Conservation (phyloP, 805 yeast genomes). For the Candida multigemmis region DNA sequence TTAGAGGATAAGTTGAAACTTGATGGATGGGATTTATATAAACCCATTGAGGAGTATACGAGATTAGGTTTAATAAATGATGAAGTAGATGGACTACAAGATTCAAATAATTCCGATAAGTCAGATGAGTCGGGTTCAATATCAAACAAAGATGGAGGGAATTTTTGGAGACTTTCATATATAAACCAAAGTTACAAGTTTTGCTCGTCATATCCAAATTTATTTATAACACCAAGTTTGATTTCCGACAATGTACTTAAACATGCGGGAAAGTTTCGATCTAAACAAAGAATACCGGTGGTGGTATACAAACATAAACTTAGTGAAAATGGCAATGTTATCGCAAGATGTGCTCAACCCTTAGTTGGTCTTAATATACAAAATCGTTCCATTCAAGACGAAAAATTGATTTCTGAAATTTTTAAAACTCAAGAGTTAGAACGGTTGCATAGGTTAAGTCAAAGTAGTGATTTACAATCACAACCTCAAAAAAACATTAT, state of each 20-base stretch:
- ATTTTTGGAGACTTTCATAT: conserved; percentile 61
- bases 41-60: conserved; percentile 52
- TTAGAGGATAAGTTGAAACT: conserved; percentile 42
- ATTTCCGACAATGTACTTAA: conserved; percentile 75
- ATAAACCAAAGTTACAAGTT: conserved; percentile 59
- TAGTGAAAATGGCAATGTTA: conserved; percentile 57
- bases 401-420: conserved; percentile 65
- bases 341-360: conserved; percentile 89
- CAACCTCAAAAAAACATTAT: conserved; percentile 50
- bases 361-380: conserved; percentile 77
- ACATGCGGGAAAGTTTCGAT: conserved; percentile 79
- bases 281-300: conserved; percentile 79
- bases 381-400: conserved; percentile 86
- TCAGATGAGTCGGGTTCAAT: too few relatives aligned
- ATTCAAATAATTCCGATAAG: too few relatives aligned
- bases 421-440: conserved; percentile 47
- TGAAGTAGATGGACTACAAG: conserved; percentile 6
- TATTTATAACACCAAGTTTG: conserved; percentile 60
- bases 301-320: conserved; percentile 62
- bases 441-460: conserved; percentile 8
- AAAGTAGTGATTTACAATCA: conserved; percentile 13
- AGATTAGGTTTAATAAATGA: conserved; percentile 55
- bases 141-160: conserved; percentile 2
- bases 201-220: conserved; percentile 68
- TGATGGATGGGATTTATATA: conserved; percentile 69